phyloP scores from a whole-genome alignment of 352 stramenopile genomes.

The Phytopythium sindhum region DNA sequence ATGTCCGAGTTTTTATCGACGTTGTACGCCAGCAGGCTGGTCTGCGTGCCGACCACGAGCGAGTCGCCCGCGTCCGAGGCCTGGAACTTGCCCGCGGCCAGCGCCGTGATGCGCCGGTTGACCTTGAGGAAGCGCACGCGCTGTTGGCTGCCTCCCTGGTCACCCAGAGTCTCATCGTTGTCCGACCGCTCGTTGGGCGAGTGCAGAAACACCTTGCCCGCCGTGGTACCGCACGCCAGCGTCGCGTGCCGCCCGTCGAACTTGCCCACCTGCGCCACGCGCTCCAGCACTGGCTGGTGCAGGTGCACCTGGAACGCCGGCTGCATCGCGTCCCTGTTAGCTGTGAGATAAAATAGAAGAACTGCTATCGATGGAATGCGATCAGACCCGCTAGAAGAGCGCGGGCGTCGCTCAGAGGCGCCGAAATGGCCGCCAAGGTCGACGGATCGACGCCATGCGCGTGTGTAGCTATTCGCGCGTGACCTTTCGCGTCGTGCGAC shows the following conservation, averaged over 20 bases:
- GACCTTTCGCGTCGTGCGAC: slow-evolving; percentile 6
- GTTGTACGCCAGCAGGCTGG: slow-evolving; percentile 90
- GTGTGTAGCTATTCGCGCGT: not conserved
- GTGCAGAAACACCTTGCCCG: slow-evolving; percentile 91
- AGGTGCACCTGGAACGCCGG: slow-evolving; percentile 81
- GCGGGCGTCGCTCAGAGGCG: not conserved
- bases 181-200: slow-evolving; percentile 73
- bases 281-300: slow-evolving; percentile 73
- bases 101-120: slow-evolving; percentile 84
- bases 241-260: slow-evolving; percentile 80
- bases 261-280: slow-evolving; percentile 68
- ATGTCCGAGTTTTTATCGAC: slow-evolving; percentile 93
- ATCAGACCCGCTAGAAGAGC: not conserved
- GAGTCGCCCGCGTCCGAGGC: slow-evolving; percentile 59
- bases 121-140: slow-evolving; percentile 90
- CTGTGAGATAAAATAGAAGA: too few relatives aligned
- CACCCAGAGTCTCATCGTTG: slow-evolving; percentile 21
- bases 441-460: not conserved
- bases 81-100: slow-evolving; percentile 72
- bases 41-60: slow-evolving; percentile 87
- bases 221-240: slow-evolving; percentile 81
- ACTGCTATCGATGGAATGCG: too few relatives aligned
- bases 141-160: slow-evolving; percentile 23
- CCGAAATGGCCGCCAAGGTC: not conserved
- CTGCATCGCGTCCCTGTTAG: slow-evolving; percentile 46